Percentiles rank a stretch among this genome's conserved stretches.
These are phyloP conservation scores for Calonectria leucothoes DNA, from an alignment of 2,329 filamentous ascomycete genomes.

Conservation along the genomic window DNA sequence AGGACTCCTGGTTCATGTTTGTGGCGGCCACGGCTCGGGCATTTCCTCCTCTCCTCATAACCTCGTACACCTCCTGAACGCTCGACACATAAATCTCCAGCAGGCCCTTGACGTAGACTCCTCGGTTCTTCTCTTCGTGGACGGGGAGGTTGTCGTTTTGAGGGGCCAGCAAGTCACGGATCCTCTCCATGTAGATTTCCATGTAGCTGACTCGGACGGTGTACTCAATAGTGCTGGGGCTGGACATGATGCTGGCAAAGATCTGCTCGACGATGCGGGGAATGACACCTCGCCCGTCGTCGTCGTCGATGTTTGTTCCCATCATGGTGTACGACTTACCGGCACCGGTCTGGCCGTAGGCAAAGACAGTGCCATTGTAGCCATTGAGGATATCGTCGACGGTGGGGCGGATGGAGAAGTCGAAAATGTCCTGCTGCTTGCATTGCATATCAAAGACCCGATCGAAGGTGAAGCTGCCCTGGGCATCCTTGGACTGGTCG, in stretches of 20 bases:
- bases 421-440: slow-evolving; percentile 92
- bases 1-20: slow-evolving; percentile 99
- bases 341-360: slow-evolving; percentile 97
- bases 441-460: slow-evolving; percentile 96
- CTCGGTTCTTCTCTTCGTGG: slow-evolving; percentile 97
- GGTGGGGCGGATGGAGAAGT: slow-evolving; percentile 95
- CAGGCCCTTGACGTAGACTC: slow-evolving; percentile 96
- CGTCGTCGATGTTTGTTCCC: slow-evolving; percentile 86
- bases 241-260: slow-evolving; percentile 93
- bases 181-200: slow-evolving; percentile 99
- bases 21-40: slow-evolving; percentile 94
- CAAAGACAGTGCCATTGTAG: slow-evolving; percentile 99
- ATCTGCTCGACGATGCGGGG: slow-evolving; percentile 98
- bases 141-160: slow-evolving; percentile 96
- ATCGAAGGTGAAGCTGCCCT: slow-evolving; percentile 94
- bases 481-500: slow-evolving; percentile 80
- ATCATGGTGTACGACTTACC: slow-evolving; percentile 99
- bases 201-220: slow-evolving; percentile 99
- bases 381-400: slow-evolving; percentile 99
- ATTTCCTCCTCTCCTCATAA: slow-evolving; percentile 92
- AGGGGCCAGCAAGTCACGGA: slow-evolving; percentile 90
- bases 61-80: slow-evolving; percentile 95
- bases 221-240: slow-evolving; percentile 94
- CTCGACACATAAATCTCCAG: slow-evolving; percentile 96
- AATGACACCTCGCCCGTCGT: slow-evolving; percentile 90